Base-by-base conservation (phyloP, 345 rosid species). In the Boechera stricta region DNA sequence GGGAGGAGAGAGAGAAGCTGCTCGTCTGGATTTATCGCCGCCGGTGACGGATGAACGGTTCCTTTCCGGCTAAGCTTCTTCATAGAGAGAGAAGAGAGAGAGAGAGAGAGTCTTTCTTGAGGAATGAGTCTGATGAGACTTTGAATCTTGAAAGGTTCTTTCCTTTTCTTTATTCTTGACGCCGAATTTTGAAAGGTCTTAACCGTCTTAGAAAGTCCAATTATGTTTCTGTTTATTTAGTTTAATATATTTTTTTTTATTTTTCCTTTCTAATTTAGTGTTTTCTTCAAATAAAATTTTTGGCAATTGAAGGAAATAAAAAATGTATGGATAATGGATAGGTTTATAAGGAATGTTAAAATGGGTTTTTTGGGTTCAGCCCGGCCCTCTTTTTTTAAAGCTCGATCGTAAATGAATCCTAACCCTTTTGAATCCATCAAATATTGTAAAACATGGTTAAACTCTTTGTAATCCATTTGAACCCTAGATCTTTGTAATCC, bases 41-140 rank as follows among this genome's bases (percentile, higher is more conserved):
- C 13, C 44, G 44, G 86, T 8, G 91, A 88, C 0, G 97, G 97
- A 39, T 92, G 92, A 68, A 92, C 89, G 26, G 87, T 82, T 83
- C 93, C 86, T 72, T 83, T 90, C 7, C 89, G 75, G 85, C 79
- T 85, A 6, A 90, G 89, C 80, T 90, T 92, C 96, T 87, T 92
- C 97, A 6, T 44, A 65, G 74, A 16, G 53, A 66, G 65, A 77
- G 55, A 69, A 8, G 61, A 73, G 59, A 66, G 67, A 71, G 61
- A 64, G 61, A 31, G 24, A 31, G 49, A 56, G 54, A 32, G 57
- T 54, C 35, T 73, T 73, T 79, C 58, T 64, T 49, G 59, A 62
- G 44, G 78, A 73, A 69, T 67, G 78, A 71, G 72, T 73, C 45
- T 51, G 64, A 61, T 69, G 60, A 67, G 67, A 42, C 80, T 54